Evolutionary conservation across 129 eudicot species (phyloP).

Genomic region (Erigeron canadensis): DNA sequence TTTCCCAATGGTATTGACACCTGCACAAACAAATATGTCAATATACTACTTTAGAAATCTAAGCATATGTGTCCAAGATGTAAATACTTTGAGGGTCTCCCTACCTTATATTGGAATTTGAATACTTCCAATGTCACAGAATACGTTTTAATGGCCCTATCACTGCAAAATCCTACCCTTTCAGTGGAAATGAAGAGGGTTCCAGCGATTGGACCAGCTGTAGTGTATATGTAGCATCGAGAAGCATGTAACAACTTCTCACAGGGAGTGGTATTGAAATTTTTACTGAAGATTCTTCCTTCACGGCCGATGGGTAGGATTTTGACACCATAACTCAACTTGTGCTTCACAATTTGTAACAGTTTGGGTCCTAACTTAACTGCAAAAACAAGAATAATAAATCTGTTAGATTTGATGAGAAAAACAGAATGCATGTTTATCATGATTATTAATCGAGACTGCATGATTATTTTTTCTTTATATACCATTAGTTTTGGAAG

Average conservation of each 20-base stretch:
- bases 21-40: neutral
- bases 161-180: slow-evolving; percentile 45
- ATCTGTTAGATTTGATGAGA: neutral
- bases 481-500: slow-evolving; percentile 13
- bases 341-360: slow-evolving; percentile 38
- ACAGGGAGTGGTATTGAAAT: slow-evolving; percentile 22
- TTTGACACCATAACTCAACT: slow-evolving; percentile 40
- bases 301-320: slow-evolving; percentile 34
- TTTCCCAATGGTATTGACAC: slow-evolving; percentile 28
- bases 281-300: slow-evolving; percentile 35
- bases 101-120: slow-evolving; percentile 40
- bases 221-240: slow-evolving; percentile 41
- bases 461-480: slow-evolving; percentile 13
- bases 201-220: slow-evolving; percentile 45
- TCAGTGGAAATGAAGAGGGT: slow-evolving; percentile 39
- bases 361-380: slow-evolving; percentile 37
- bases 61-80: neutral
- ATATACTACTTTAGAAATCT: neutral
- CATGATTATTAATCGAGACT: slow-evolving; percentile 4
- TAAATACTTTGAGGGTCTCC: neutral
- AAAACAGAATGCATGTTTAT: neutral
- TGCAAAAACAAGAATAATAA: slow-evolving; percentile 15
- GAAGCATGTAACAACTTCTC: slow-evolving; percentile 44
- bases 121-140: slow-evolving; percentile 32
- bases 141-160: slow-evolving; percentile 35